Conservation (phyloP, 805 yeast genomes). For the Ogataea ganodermae region DNA sequence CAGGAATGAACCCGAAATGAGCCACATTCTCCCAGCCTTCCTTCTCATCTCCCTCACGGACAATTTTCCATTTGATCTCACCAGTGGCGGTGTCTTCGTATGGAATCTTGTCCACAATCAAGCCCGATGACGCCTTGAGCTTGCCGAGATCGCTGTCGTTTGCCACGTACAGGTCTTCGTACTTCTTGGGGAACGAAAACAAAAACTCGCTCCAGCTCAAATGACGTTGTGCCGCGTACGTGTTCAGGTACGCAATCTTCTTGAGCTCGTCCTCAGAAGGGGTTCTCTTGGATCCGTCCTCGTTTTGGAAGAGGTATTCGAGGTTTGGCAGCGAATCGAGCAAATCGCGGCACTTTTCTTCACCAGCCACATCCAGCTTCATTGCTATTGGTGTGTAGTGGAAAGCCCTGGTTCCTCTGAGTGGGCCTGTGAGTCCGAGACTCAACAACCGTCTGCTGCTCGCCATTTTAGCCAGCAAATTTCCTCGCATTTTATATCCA, state of each 20-base stretch:
- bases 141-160: conserved; percentile 63
- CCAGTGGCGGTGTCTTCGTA: conserved; percentile 79
- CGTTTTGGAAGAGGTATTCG: conserved; percentile 66
- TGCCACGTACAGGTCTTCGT: conserved; percentile 53
- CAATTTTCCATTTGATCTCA: conserved; percentile 73
- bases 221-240: conserved; percentile 57
- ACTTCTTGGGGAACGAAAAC: conserved; percentile 51
- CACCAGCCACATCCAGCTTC: conserved; percentile 47
- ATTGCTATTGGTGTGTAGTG: conserved; percentile 21
- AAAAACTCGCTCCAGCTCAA: conserved; percentile 47
- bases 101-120: conserved; percentile 81
- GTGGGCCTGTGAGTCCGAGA: background rate
- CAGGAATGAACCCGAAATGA: conserved; percentile 73
- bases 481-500: conserved; percentile 3
- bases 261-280: conserved; percentile 73
- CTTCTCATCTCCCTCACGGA: conserved; percentile 65
- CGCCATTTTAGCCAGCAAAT: background rate
- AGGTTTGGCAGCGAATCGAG: conserved; percentile 66
- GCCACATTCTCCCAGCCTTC: conserved; percentile 86
- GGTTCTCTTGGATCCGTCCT: conserved; percentile 72
- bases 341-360: conserved; percentile 61
- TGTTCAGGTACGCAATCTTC: conserved; percentile 69
- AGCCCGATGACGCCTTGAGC: conserved; percentile 58
- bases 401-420: conserved; percentile 6
- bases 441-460: background rate